Evolutionary conservation across 495 filamentous ascomycete genomes (phyloP).

Genomic region (Penicillium bovifimosum): DNA sequence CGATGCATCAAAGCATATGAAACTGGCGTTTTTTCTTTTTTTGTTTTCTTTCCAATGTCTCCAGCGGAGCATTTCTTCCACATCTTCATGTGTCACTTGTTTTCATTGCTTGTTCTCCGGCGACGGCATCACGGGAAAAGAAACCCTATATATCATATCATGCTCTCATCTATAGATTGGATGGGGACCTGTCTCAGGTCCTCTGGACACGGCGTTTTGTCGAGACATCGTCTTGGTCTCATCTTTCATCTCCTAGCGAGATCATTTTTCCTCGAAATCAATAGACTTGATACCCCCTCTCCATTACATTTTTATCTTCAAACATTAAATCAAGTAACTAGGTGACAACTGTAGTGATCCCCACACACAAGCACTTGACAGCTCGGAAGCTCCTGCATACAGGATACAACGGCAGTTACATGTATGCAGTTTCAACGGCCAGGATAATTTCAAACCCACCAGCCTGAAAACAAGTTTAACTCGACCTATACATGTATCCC

Average conservation of each 20-base stretch:
- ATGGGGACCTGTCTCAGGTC: conserved; percentile 1
- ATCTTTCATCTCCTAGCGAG: not conserved
- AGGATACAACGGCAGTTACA: no score
- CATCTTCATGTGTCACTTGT: conserved; percentile 2
- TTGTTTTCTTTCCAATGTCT: not conserved
- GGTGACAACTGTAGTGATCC: no score
- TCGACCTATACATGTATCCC: no score
- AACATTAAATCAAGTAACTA: no score
- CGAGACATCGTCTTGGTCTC: conserved; percentile 2
- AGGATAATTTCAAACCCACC: not conserved
- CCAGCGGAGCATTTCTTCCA: not conserved
- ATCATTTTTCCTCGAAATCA: conserved; percentile 9
- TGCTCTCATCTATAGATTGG: conserved; percentile 13
- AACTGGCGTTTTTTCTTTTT: conserved; percentile 26
- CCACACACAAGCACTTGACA: no score
- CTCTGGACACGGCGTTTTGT: conserved; percentile 6
- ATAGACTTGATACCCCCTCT: conserved; percentile 32
- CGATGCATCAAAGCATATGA: conserved; percentile 30
- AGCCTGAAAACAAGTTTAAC: not conserved
- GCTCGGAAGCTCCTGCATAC: not conserved
- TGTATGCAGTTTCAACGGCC: not conserved
- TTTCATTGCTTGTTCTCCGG: not conserved
- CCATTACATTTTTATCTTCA: not conserved
- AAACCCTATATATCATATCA: conserved; percentile 8
- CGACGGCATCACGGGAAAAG: conserved; percentile 3